Conservation (phyloP, 1,139 yeast genomes). For the Blastobotrys malaysiensis region DNA sequence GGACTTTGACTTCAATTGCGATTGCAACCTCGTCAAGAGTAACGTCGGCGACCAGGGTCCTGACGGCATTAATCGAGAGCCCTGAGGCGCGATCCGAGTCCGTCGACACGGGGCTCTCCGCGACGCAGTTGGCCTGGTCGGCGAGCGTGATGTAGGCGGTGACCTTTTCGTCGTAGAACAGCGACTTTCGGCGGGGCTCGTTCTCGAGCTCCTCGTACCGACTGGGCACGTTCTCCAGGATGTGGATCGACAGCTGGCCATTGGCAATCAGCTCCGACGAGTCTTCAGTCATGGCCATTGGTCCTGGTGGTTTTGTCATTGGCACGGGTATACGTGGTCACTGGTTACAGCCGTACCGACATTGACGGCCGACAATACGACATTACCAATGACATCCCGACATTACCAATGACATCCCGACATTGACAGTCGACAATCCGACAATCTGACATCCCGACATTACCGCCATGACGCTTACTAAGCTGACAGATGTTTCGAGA, state of each 20-base stretch:
- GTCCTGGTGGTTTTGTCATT: background rate
- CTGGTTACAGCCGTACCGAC: too few species aligned
- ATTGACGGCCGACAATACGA: too few species aligned
- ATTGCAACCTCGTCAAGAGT: slow-evolving; percentile 13
- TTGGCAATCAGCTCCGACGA: background rate
- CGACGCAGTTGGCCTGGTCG: background rate
- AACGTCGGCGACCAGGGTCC: background rate
- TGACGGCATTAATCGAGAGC: background rate
- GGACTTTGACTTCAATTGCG: slow-evolving; percentile 16
- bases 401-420: background rate
- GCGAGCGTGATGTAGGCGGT: slow-evolving; percentile 17
- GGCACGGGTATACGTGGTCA: too few species aligned
- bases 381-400: background rate
- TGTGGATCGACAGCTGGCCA: slow-evolving; percentile 5
- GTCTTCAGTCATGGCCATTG: background rate
- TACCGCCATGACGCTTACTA: background rate
- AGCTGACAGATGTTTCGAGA: background rate
- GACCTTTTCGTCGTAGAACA: slow-evolving; percentile 24
- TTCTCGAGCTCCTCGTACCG: background rate
- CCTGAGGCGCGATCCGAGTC: background rate
- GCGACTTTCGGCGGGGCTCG: background rate
- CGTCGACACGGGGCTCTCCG: background rate
- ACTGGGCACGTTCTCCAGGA: slow-evolving; percentile 3
- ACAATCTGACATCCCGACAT: background rate
- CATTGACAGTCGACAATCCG: too few species aligned